phyloP scores from a whole-genome alignment of 495 filamentous ascomycete genomes.

The Penicillium manginii region DNA sequence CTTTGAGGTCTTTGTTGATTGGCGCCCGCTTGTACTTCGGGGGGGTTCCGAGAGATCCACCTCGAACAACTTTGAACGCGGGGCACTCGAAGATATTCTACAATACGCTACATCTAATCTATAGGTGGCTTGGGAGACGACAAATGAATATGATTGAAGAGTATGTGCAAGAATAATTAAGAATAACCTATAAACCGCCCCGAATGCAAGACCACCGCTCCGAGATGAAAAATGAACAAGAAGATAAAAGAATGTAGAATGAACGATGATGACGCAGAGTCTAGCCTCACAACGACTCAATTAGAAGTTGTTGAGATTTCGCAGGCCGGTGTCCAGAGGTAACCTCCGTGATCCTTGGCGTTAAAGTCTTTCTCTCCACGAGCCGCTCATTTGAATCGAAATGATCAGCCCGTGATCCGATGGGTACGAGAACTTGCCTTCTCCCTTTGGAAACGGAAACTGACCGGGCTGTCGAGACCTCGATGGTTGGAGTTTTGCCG shows the following conservation, averaged over 20 bases:
- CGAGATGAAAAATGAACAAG: too few species aligned
- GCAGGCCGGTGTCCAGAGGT: slow-evolving; percentile 37
- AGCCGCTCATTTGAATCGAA: slow-evolving; percentile 32
- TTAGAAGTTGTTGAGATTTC: slow-evolving; percentile 41
- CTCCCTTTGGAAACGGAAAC: slow-evolving; percentile 44
- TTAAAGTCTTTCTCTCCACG: slow-evolving; percentile 28
- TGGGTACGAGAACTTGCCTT: slow-evolving; percentile 42
- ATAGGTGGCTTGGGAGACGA: not conserved
- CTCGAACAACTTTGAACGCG: too few species aligned
- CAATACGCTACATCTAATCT: too few species aligned
- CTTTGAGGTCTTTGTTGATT: not conserved
- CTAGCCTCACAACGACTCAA: slow-evolving; percentile 36
- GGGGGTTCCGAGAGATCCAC: not conserved
- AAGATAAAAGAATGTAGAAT: not conserved
- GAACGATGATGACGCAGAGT: not conserved
- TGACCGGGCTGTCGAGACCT: slow-evolving; percentile 47
- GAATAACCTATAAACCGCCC: not conserved
- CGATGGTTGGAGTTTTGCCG: slow-evolving; percentile 29
- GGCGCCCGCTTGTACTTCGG: not conserved
- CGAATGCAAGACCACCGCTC: not conserved
- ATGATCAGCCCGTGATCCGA: slow-evolving; percentile 32
- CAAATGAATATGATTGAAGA: not conserved
- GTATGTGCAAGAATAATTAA: slow-evolving; percentile 8
- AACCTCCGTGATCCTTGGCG: slow-evolving; percentile 35
- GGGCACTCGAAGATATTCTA: not conserved